Conservation (phyloP, 169 alveolate genomes). For the Plasmodium yoelii region DNA sequence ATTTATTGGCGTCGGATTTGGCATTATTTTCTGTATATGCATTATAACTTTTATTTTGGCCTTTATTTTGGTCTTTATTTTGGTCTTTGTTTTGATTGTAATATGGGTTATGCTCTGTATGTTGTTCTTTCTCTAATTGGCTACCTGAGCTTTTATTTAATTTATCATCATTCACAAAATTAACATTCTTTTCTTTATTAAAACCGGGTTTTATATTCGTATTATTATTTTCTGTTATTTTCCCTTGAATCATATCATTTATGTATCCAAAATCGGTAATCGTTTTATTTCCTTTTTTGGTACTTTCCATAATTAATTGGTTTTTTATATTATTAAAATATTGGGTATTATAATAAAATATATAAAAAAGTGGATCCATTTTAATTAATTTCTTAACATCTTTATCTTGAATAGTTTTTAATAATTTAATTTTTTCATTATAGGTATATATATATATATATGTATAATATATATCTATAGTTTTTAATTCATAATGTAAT, state of each 20-base stretch:
- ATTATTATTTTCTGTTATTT: background rate
- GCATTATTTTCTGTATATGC: background rate
- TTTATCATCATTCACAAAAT: background rate
- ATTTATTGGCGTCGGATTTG: background rate
- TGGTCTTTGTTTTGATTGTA: too few relatives aligned
- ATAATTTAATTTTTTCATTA: slow-evolving; percentile 34
- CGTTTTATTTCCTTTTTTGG: background rate
- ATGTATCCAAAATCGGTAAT: slow-evolving; percentile 4
- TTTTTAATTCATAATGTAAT: slow-evolving; percentile 33
- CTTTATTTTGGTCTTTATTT: too few relatives aligned
- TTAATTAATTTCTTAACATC: slow-evolving; percentile 20
- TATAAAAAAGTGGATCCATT: slow-evolving; percentile 68
- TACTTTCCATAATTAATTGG: background rate
- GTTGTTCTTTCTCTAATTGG: background rate
- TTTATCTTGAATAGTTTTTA: slow-evolving; percentile 40
- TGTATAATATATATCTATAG: slow-evolving; percentile 64
- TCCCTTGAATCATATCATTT: slow-evolving; percentile 5
- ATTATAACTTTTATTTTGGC: background rate
- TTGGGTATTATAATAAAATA: slow-evolving; percentile 22
- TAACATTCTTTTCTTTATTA: background rate
- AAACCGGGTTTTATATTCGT: background rate
- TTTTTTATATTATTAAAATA: slow-evolving; percentile 38
- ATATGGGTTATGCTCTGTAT: background rate
- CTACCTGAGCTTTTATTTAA: background rate
- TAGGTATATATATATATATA: slow-evolving; percentile 57